Percentiles rank a stretch among this genome's conserved stretches.
Evolutionary conservation across 208 protist species (phyloP).

Genomic region (Chromosphaera perkinsii): DNA sequence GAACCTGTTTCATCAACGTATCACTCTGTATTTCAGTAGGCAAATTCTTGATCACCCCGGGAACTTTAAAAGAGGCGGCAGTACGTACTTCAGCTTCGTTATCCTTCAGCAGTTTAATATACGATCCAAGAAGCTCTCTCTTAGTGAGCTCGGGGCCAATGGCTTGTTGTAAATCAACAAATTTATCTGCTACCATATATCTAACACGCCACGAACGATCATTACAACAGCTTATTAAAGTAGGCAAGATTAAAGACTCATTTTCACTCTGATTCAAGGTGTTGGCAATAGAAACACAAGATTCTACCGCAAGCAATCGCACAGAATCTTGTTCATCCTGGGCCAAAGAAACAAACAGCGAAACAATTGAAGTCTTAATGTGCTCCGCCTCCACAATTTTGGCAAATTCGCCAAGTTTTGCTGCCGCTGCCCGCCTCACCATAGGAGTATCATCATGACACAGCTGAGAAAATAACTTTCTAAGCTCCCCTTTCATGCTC

Average conservation of each 20-base stretch:
- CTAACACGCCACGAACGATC: constrained; percentile 83
- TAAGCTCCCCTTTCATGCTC: constrained; percentile 55
- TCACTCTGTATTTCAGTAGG: constrained; percentile 32
- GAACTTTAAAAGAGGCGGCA: constrained; percentile 62
- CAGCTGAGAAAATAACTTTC: constrained; percentile 62
- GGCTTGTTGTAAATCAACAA: constrained; percentile 44
- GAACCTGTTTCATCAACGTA: constrained; percentile 43
- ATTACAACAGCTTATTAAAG: constrained; percentile 57
- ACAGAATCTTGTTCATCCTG: constrained; percentile 80
- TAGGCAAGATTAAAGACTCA: constrained; percentile 64
- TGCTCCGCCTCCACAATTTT: constrained; percentile 19
- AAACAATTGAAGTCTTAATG: constrained; percentile 8
- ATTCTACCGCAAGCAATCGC: constrained; percentile 84
- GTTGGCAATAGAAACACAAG: constrained; percentile 72
- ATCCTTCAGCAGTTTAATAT: constrained; percentile 68
- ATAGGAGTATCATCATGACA: constrained; percentile 93
- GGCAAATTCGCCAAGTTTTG: constrained; percentile 68
- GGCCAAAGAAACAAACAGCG: constrained; percentile 1
- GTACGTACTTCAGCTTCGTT: constrained; percentile 78
- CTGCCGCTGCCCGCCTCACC: constrained; percentile 85
- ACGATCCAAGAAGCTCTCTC: constrained; percentile 58
- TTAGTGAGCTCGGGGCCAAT: constrained; percentile 55
- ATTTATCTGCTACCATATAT: constrained; percentile 92
- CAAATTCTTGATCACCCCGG: constrained; percentile 49
- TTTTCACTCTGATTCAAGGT: constrained; percentile 71